phyloP scores from a whole-genome alignment of 306 rosid species.

The Abrus pulchellus region DNA sequence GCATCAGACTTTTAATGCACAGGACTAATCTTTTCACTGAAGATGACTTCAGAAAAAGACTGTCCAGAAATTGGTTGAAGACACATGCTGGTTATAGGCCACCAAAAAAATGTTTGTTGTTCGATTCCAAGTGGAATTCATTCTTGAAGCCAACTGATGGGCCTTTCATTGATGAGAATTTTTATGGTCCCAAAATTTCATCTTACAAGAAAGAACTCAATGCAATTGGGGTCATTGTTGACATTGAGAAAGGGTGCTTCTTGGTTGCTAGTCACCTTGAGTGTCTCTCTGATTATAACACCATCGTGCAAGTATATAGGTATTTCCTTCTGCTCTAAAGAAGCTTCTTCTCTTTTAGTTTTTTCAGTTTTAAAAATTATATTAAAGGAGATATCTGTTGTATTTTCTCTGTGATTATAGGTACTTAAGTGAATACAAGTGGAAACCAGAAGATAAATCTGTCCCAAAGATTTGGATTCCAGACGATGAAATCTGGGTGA shows the following conservation, averaged over 20 bases:
- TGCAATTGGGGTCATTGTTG: conserved; percentile 61
- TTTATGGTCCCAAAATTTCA: conserved; percentile 60
- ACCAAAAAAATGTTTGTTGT: conserved; percentile 64
- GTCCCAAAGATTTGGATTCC: conserved; percentile 68
- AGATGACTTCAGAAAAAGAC: conserved; percentile 45
- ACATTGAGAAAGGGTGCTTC: conserved; percentile 49
- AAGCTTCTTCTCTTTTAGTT: not conserved
- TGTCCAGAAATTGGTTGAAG: conserved; percentile 71
- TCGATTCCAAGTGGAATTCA: conserved; percentile 53
- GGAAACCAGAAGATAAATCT: conserved; percentile 61
- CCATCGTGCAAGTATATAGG: conserved; percentile 56
- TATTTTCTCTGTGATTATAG: conserved; percentile 35
- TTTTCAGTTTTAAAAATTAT: not conserved
- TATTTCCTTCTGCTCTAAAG: conserved; percentile 44
- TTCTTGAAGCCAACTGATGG: conserved; percentile 61
- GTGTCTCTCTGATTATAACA: conserved; percentile 38
- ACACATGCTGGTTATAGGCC: conserved; percentile 63
- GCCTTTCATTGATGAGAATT: conserved; percentile 70
- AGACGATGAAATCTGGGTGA: conserved; percentile 53
- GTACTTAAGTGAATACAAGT: conserved; percentile 52
- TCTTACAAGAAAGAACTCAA: conserved; percentile 60
- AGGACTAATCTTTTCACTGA: conserved; percentile 33
- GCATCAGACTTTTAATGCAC: conserved; percentile 47
- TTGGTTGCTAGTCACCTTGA: conserved; percentile 60
- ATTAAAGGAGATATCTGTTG: not conserved